Conservation (phyloP, 345 rosid genomes). For the Linum tenue region DNA sequence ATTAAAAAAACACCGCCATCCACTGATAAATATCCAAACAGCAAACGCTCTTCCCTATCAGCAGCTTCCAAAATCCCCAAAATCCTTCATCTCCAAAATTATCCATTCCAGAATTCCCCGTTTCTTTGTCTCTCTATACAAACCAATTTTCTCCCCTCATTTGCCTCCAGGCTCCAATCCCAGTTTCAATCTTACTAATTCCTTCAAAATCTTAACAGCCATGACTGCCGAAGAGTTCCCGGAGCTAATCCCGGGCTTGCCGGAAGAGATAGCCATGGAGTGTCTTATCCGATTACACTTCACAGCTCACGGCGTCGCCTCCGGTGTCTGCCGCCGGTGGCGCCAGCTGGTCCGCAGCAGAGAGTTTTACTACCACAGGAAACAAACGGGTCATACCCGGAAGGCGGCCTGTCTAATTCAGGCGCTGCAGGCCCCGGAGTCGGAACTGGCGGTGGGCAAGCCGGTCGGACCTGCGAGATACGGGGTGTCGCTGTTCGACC, state of each 20-base stretch:
- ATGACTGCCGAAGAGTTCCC: background rate
- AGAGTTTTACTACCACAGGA: background rate
- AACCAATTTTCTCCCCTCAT: no score
- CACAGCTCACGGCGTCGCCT: background rate
- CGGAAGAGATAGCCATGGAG: constrained; percentile 1
- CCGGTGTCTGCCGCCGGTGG: background rate
- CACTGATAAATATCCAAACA: no score
- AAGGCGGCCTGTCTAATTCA: background rate
- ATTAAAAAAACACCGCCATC: no score
- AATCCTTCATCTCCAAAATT: no score
- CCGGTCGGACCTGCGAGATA: constrained; percentile 10
- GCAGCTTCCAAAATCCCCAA: no score
- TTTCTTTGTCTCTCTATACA: no score
- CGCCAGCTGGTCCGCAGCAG: background rate
- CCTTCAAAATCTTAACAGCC: no score
- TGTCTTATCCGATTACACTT: background rate
- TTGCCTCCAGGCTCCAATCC: no score
- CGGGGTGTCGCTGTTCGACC: constrained; percentile 33
- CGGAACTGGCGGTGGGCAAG: background rate
- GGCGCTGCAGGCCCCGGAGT: background rate
- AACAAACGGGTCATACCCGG: background rate
- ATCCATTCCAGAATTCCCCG: no score
- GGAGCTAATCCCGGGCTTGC: constrained; percentile 2
- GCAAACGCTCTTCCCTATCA: no score
- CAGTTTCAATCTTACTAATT: no score